Percentiles rank a stretch among this genome's conserved stretches.
phyloP scores from a whole-genome alignment of 1,284 basidiomycete genomes.

The Boletus subluridellus region DNA sequence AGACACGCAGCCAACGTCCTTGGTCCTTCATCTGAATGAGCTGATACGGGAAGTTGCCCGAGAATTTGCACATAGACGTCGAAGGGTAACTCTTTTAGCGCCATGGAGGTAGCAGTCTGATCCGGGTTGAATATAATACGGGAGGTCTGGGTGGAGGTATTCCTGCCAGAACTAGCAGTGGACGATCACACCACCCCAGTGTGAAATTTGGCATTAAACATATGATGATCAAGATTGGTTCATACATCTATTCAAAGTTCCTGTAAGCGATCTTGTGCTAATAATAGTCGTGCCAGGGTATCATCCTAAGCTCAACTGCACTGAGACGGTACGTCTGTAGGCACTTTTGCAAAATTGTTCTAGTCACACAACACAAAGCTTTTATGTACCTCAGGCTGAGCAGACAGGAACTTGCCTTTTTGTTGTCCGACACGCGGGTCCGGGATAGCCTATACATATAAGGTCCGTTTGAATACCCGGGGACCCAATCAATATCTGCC shows the following conservation, averaged over 20 bases:
- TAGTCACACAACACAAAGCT: no score
- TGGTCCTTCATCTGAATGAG: slow-evolving; percentile 20
- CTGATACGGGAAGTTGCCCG: slow-evolving; percentile 26
- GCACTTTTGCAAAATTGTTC: no score
- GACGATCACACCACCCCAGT: background rate
- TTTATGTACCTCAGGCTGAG: no score
- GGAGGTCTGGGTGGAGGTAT: background rate
- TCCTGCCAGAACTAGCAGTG: background rate
- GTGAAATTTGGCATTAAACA: slow-evolving; percentile 1
- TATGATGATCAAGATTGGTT: background rate
- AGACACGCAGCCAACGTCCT: slow-evolving; percentile 29
- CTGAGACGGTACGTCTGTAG: background rate
- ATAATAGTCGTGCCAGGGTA: background rate
- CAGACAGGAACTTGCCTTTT: no score
- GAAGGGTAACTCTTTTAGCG: slow-evolving; percentile 25
- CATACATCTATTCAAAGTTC: background rate
- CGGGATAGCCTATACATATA: no score
- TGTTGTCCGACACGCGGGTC: no score
- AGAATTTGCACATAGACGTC: slow-evolving; percentile 34
- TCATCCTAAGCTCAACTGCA: background rate
- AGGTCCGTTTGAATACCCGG: no score
- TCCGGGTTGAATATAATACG: background rate
- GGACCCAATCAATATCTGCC: no score
- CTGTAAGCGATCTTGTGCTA: background rate
- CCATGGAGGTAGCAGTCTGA: slow-evolving; percentile 18